Base-by-base conservation (phyloP, 1,139 yeast species). In the Scheffersomyces titani region DNA sequence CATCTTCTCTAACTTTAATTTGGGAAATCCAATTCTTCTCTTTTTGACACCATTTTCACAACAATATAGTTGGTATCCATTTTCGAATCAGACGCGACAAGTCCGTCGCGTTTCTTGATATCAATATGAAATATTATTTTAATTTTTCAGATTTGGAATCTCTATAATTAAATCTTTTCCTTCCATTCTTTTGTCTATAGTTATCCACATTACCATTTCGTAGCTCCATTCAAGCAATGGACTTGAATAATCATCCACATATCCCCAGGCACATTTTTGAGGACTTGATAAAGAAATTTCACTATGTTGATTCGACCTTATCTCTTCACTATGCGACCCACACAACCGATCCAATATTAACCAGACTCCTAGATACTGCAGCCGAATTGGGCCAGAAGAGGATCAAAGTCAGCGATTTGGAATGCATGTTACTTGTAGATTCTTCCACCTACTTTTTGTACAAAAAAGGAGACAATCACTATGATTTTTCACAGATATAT, bases 271-370 rank as follows among this genome's bases (percentile, higher is more conserved):
- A 13, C 9, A 30, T 44, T n/a, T 55, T 62, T 30, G 22, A n/a
- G 24, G 59, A 56, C 7, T 20, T 58, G 16, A 19, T 48, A 51
- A 47, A 45, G 24, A 60, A 60, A 49, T 61, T 66, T 45, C 58
- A 60, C 46, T 71, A 74, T 20, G 65, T 74, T 16, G 76, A 73
- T 50, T 66, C 63, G 52, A 61, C 64, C 24, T 53, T 74, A 22
- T 62, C 60, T 40, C 64, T 74, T 19, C 70, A 73, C 59, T 74
- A 66, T 55, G 54, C 75, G 24, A 65, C 61, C 50, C 76, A 73
- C 57, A 64, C 70, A 2, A 51, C 70, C 2, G 67, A 67, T 54
- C 74, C 76, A 3, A 44, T 62, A 4, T 49, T 72, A 7, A 53
- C 54, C 7, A 63, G 62, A 36, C 55, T 70, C 16, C 61, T 72